Conservation (phyloP, 164 flowering plant genomes). For the Piper longum region DNA sequence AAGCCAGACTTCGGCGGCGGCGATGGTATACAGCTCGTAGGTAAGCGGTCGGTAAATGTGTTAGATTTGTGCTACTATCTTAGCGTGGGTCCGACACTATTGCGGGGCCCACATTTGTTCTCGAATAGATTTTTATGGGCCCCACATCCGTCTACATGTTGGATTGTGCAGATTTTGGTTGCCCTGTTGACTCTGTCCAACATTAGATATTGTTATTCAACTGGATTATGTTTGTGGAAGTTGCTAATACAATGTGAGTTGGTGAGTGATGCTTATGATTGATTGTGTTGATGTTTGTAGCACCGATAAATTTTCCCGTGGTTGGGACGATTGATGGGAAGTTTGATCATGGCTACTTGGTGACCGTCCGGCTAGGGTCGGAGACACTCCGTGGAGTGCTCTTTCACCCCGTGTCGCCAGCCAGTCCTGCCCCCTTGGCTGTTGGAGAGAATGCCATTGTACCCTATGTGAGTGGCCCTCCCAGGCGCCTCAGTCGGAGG, state of each 20-base stretch:
- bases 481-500: slow-evolving; percentile 12
- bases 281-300: slow-evolving; percentile 1
- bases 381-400: slow-evolving; percentile 54
- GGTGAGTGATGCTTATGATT: no score
- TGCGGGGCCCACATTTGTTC: not conserved
- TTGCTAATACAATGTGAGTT: no score
- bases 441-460: slow-evolving; percentile 17
- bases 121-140: not conserved
- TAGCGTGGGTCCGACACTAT: not conserved
- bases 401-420: slow-evolving; percentile 36
- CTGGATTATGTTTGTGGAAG: no score
- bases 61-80: not conserved
- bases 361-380: slow-evolving; percentile 46
- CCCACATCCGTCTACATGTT: not conserved
- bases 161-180: not conserved
- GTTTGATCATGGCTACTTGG: slow-evolving; percentile 74
- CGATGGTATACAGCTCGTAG: slow-evolving; percentile 1
- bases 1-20: slow-evolving; percentile 1
- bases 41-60: slow-evolving; percentile 2
- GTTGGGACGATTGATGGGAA: slow-evolving; percentile 70
- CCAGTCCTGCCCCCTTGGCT: slow-evolving; percentile 2
- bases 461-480: slow-evolving; percentile 15
- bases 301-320: slow-evolving; percentile 7
- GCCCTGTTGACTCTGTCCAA: no score
- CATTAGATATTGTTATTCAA: no score